Percentiles rank a stretch among this genome's conserved stretches.
These are phyloP conservation scores for Colletotrichum orchidophilum DNA, from an alignment of 2,329 filamentous ascomycete species.

Conservation along the genomic window DNA sequence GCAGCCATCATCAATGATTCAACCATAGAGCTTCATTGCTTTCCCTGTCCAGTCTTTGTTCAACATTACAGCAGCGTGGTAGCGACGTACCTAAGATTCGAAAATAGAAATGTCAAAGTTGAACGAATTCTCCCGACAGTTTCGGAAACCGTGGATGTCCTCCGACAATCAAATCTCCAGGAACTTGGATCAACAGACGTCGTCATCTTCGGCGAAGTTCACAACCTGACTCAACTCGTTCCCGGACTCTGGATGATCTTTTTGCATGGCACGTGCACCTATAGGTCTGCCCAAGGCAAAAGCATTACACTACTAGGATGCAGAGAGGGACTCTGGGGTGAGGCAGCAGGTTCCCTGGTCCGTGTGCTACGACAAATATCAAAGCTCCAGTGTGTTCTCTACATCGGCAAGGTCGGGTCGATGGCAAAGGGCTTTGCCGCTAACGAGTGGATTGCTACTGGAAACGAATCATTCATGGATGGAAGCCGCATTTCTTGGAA, in stretches of 20 bases:
- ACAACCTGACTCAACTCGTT: neutral
- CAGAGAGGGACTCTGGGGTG: neutral
- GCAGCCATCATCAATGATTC: too few relatives aligned
- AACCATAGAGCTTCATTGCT: too few relatives aligned
- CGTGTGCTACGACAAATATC: neutral
- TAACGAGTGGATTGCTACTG: neutral
- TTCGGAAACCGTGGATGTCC: too few relatives aligned
- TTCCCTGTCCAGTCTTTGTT: too few relatives aligned
- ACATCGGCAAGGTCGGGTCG: neutral
- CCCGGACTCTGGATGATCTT: neutral
- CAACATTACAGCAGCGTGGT: too few relatives aligned
- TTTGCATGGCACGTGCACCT: neutral
- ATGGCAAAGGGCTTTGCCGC: neutral
- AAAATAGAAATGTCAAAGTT: too few relatives aligned
- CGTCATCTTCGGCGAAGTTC: neutral
- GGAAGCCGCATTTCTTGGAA: rapidly evolving
- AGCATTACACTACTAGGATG: neutral
- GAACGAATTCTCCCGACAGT: too few relatives aligned
- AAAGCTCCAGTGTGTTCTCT: neutral
- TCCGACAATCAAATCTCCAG: too few relatives aligned
- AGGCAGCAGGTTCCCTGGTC: neutral
- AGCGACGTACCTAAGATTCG: too few relatives aligned
- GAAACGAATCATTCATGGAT: neutral
- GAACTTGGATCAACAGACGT: too few relatives aligned
- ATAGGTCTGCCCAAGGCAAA: neutral